Evolutionary conservation across 73 alveolate genomes (phyloP).

Genomic region (Uronychia setigera): DNA sequence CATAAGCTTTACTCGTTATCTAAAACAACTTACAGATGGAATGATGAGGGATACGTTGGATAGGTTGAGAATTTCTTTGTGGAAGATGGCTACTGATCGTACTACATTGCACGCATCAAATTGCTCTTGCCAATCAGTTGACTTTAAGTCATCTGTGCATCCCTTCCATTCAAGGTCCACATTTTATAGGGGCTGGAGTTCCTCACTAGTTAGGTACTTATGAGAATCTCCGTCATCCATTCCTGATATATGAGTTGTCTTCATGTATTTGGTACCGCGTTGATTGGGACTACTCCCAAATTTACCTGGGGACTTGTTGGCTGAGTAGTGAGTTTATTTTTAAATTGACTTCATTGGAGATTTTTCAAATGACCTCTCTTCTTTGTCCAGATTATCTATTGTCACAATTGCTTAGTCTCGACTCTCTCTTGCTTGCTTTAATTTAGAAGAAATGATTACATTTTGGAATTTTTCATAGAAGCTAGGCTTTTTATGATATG

Average conservation of each 20-base stretch:
- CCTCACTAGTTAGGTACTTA: conserved; percentile 7
- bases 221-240: conserved; percentile 6
- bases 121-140: conserved; percentile 52
- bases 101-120: conserved; percentile 54
- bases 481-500: not conserved
- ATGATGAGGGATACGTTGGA: not conserved
- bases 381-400: too few relatives aligned
- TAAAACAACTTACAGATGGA: conserved; percentile 6
- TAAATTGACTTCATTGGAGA: too few relatives aligned
- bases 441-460: not conserved
- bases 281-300: not conserved
- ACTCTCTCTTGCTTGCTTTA: not conserved
- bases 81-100: conserved; percentile 35
- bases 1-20: conserved; percentile 21
- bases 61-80: conserved; percentile 10
- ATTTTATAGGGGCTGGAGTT: conserved; percentile 6
- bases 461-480: not conserved
- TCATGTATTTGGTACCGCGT: conserved; percentile 15
- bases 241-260: conserved; percentile 7
- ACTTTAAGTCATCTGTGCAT: not conserved
- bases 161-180: conserved; percentile 5
- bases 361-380: too few relatives aligned
- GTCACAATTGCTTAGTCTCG: not conserved
- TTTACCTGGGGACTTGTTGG: not conserved
- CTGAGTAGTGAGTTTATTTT: not conserved